A percentile compares a stretch with the other conserved stretches of the same genome.
These are phyloP conservation scores for Trametes sanguinea DNA, from an alignment of 768 basidiomycete species.

Conservation along the genomic window DNA sequence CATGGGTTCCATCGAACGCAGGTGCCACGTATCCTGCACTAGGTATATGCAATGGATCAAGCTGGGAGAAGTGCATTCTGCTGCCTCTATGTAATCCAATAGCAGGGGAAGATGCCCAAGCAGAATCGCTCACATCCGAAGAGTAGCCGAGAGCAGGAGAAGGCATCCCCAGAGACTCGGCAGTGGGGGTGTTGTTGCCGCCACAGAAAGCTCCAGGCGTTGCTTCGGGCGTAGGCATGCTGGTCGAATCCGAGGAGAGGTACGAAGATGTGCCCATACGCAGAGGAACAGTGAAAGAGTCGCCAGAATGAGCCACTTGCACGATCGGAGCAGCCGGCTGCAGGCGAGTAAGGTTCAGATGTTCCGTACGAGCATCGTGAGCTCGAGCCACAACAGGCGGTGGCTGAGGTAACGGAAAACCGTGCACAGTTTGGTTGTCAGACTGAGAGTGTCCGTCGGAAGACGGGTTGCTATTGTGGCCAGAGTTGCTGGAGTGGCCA, in stretches of 20 bases:
- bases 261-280: neutral
- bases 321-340: neutral
- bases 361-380: neutral
- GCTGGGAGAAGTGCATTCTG: neutral
- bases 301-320: constrained; percentile 8
- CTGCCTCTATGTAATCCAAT: neutral
- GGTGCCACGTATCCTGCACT: neutral
- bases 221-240: too few species aligned
- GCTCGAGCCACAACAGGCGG: neutral
- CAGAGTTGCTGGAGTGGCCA: neutral
- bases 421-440: neutral
- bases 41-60: neutral
- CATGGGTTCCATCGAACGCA: neutral
- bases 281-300: constrained; percentile 20
- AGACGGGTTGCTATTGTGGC: neutral
- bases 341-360: neutral
- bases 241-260: neutral
- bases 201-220: neutral
- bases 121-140: neutral
- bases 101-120: neutral
- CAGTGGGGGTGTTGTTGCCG: neutral
- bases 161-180: neutral
- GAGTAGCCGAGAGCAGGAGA: neutral
- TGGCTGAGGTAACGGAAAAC: neutral
- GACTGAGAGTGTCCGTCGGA: neutral